Evolutionary conservation across 371 early-diverging fungal species (phyloP), one percentile per base, ranked within the genome.

Genomic region (Mucor circinelloides): DNA sequence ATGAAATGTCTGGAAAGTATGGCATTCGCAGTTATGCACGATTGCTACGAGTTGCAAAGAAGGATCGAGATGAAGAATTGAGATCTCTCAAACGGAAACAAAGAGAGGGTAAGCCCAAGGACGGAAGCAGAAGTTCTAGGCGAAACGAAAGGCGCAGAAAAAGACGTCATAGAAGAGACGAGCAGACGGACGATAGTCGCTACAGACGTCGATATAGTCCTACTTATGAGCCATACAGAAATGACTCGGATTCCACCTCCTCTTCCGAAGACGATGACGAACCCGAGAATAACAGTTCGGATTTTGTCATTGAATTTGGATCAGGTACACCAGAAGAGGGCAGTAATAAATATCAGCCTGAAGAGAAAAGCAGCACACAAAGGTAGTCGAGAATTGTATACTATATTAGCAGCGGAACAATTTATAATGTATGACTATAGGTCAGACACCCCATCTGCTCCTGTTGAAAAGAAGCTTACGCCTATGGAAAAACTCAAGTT

Each of bases 401-500:
- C 13, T 12, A 13, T 13, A 3, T 5, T 8, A 12, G 19, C 3
- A 25, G 12, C n/a, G n/a, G 56, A 32, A 10, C 2, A 9, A 25
- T 9, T 19, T 8, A 2, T 19, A 2, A 4, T 56, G 19, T 48
- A 30, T 31, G 1, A 17, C n/a, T n/a, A 32, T 64, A 64, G 58
- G 32, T 25, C 17, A 34, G 50, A 42, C 13, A 36, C 63, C 7
- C 31, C 56, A 15, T 40, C 58, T 28, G 12, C 42, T n/a, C 25
- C 57, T 17, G 65, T 42, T 7, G 72, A 69, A 44, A 81, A 75
- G 58, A 81, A 81, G 46, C 55, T 84, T 46, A 81, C 80, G n/a
- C 84, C 84, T 1, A 81, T 84, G 84, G 84, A 84, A 36, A 81
- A 80, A 64, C 66, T 84, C 9, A 78, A 78, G 42, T 44, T 81